A percentile compares a stretch with the other conserved stretches of the same genome.
Evolutionary conservation across 2,329 filamentous ascomycete species (phyloP).

Genomic region (Pestalotiopsis sp.): DNA sequence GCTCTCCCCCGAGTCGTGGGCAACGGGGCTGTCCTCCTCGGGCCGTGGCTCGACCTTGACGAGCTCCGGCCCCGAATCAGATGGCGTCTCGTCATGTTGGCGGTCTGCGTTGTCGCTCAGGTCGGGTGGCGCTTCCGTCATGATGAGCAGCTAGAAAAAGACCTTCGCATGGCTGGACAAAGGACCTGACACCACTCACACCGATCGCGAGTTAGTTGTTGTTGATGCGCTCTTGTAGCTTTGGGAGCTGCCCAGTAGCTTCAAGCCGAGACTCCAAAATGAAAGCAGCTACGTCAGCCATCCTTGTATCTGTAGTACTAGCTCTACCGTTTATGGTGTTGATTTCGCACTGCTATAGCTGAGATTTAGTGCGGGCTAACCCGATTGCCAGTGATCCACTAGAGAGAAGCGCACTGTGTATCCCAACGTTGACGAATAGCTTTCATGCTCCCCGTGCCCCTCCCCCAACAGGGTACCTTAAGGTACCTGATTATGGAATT

Average conservation of each 20-base stretch:
- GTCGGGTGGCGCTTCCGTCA: conserved; percentile 45
- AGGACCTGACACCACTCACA: neutral
- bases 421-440: neutral
- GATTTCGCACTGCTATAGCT: neutral
- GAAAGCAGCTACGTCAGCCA: neutral
- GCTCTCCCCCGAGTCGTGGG: conserved; percentile 14
- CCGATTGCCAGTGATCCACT: neutral
- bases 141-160: conserved; percentile 33
- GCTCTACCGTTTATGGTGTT: neutral
- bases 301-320: neutral
- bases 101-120: conserved; percentile 28
- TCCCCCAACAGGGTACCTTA: neutral
- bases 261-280: conserved; percentile 3
- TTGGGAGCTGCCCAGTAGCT: neutral
- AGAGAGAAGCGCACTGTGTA: neutral
- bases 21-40: conserved; percentile 23
- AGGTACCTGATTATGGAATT: neutral
- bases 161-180: conserved; percentile 22
- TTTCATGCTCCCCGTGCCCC: neutral
- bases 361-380: neutral
- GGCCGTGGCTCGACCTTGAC: conserved; percentile 15
- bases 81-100: conserved; percentile 9
- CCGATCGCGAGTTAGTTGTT: conserved; percentile 12
- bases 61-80: conserved; percentile 21
- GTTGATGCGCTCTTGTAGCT: neutral